Conservation (phyloP, 2,329 filamentous ascomycete species). For the Allantophomopsis lycopodina region DNA sequence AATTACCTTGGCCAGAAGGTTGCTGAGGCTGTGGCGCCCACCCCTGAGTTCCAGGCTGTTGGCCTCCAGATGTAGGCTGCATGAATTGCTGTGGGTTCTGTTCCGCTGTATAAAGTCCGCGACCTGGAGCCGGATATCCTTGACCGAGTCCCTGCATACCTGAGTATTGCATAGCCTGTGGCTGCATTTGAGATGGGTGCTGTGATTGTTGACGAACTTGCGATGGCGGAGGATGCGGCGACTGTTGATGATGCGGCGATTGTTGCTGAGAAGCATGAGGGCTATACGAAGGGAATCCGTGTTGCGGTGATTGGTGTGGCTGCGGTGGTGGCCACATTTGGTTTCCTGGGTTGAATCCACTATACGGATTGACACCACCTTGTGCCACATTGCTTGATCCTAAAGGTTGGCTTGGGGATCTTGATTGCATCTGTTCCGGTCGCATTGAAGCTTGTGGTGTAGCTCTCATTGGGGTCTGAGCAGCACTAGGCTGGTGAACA, state of each 20-base stretch:
- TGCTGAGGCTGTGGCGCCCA: conserved; percentile 18
- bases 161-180: conserved; percentile 42
- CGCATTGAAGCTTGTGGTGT: conserved; percentile 44
- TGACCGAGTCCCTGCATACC: conserved; percentile 48
- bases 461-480: conserved; percentile 59
- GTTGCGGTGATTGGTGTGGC: conserved; percentile 47
- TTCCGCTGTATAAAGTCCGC: conserved; percentile 46
- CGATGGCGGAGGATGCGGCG: conserved; percentile 41
- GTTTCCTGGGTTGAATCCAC: conserved; percentile 42
- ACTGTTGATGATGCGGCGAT: conserved; percentile 23
- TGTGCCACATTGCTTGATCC: conserved; percentile 38
- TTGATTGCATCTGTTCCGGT: conserved; percentile 50
- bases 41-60: conserved; percentile 15
- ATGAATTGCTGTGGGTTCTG: conserved; percentile 55
- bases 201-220: conserved; percentile 44
- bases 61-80: conserved; percentile 37
- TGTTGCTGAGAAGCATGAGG: conserved; percentile 26
- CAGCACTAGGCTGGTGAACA: conserved; percentile 56
- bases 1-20: conserved; percentile 10
- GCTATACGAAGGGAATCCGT: conserved; percentile 37
- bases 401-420: conserved; percentile 46
- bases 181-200: conserved; percentile 37
- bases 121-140: conserved; percentile 37
- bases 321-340: conserved; percentile 52
- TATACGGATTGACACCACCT: conserved; percentile 26